Evolutionary conservation across 225 moss, liverwort and hornwort genomes (phyloP), one percentile per base, ranked within the genome.

Genomic region (Anthoceros angustus): DNA sequence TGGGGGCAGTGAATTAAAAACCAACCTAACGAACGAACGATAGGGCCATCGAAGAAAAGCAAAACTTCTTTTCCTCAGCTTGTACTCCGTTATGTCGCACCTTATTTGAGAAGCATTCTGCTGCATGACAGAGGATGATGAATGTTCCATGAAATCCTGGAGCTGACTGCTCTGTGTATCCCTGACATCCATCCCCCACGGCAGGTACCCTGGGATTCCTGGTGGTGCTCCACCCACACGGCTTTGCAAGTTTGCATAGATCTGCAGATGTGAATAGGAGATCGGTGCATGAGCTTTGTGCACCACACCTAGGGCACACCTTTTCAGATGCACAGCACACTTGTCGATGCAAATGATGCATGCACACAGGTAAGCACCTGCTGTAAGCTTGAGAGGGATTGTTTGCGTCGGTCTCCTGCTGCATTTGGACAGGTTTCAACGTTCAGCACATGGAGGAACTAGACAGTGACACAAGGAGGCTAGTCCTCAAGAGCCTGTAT

Each of bases 121-220:
- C 6, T 18, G 55, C 18, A 55, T 55, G n/a, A 55, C 55, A 55
- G 55, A 55, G 55, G 16, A 15, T 23, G 55, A 55, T 5, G 55
- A 55, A 20, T 55, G 55, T 12, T 55, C 55, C 55, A 55, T 55
- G 14, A 55, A 55, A 20, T 55, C 55, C 14, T 55, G 55, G 23
- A 55, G 55, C 55, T 55, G 55, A 23, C 55, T 55, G 55, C 10
- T 55, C 23, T 55, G 55, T 23, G 55, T 55, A 15, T 55, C 55
- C 55, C 55, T 15, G 23, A 55, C 55, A 55, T 55, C 55, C 55
- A 55, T 20, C 7, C 55, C 55, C 55, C 55, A 55, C 4, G 55
- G 55, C 55, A 55, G 6, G n/a, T 55, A 55, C 55, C 55, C 55
- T 9, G 55, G n/a, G 0, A 55, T 23, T 18, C 55, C 55, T 20